phyloP scores from a whole-genome alignment of 805 yeast species.

The Ogataea glucozyma region DNA sequence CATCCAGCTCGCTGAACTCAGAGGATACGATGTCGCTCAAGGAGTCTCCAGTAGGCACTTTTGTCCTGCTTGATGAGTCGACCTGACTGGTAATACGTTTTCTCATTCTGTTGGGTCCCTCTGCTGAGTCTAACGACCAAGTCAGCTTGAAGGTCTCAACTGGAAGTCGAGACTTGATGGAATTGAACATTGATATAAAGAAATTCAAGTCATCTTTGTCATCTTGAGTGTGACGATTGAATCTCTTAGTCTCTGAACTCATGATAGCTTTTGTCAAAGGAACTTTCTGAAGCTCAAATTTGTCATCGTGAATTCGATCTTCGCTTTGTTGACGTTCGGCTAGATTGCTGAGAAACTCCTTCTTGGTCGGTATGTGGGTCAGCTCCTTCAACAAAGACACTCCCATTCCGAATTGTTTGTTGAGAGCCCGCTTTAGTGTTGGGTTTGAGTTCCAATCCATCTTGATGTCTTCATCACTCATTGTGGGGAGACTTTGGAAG shows the following conservation, averaged over 20 bases:
- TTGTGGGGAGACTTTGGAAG: slow-evolving; percentile 11
- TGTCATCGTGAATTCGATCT: slow-evolving; percentile 1
- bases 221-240: slow-evolving; percentile 62
- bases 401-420: slow-evolving; percentile 10
- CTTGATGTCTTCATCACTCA: slow-evolving; percentile 27
- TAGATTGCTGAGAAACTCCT: slow-evolving; percentile 7
- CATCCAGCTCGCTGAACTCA: slow-evolving; percentile 5
- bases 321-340: not conserved
- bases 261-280: slow-evolving; percentile 42
- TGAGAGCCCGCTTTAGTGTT: slow-evolving; percentile 10
- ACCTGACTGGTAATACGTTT: slow-evolving; percentile 54
- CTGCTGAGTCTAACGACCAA: slow-evolving; percentile 66
- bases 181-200: slow-evolving; percentile 48
- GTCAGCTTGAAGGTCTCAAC: slow-evolving; percentile 21
- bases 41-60: slow-evolving; percentile 32
- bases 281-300: slow-evolving; percentile 30
- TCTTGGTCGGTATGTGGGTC: slow-evolving; percentile 4
- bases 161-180: slow-evolving; percentile 41
- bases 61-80: slow-evolving; percentile 20
- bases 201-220: slow-evolving; percentile 57
- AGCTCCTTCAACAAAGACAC: slow-evolving; percentile 5
- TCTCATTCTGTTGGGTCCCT: slow-evolving; percentile 68
- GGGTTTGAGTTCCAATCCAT: slow-evolving; percentile 11
- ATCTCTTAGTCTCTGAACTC: slow-evolving; percentile 48
- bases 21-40: slow-evolving; percentile 3